Percentiles rank a stretch among this genome's conserved stretches.
Evolutionary conservation across 2,329 filamentous ascomycete species (phyloP).

Genomic region (Purpureocillium lavendulum): DNA sequence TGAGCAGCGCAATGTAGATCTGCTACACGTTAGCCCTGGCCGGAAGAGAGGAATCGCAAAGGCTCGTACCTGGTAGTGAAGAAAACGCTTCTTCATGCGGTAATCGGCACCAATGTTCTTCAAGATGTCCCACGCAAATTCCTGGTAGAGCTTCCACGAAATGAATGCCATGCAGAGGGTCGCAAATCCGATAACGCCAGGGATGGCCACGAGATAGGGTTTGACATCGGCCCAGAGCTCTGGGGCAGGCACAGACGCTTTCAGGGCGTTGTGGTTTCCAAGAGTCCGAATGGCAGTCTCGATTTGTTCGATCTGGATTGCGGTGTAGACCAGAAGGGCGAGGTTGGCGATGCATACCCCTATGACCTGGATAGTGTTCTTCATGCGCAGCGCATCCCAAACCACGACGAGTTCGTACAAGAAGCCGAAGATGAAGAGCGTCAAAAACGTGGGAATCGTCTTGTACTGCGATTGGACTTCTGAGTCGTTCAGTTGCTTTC

Average conservation of each 20-base stretch:
- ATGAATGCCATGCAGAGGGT: conserved; percentile 67
- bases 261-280: conserved; percentile 33
- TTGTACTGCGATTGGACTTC: conserved; percentile 44
- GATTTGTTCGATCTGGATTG: conserved; percentile 90
- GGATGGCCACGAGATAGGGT: conserved; percentile 77
- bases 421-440: conserved; percentile 95
- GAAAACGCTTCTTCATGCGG: conserved; percentile 91
- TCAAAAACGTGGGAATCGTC: conserved; percentile 89
- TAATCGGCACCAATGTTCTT: conserved; percentile 98
- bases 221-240: conserved; percentile 62
- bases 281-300: conserved; percentile 59
- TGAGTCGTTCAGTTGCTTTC: conserved; percentile 27
- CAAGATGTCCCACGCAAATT: conserved; percentile 98
- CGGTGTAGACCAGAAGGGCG: conserved; percentile 84
- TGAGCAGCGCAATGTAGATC: conserved; percentile 96
- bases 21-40: conserved; percentile 26
- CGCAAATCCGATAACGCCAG: conserved; percentile 69
- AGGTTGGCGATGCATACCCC: conserved; percentile 89
- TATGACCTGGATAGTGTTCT: conserved; percentile 98
- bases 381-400: conserved; percentile 86
- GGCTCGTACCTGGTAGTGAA: conserved; percentile 78
- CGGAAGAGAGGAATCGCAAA: not conserved
- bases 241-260: conserved; percentile 15
- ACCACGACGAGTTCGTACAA: conserved; percentile 84
- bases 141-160: conserved; percentile 93